Conservation (phyloP, 2,329 filamentous ascomycete genomes). For the Mycosphaerelloides madeirae region DNA sequence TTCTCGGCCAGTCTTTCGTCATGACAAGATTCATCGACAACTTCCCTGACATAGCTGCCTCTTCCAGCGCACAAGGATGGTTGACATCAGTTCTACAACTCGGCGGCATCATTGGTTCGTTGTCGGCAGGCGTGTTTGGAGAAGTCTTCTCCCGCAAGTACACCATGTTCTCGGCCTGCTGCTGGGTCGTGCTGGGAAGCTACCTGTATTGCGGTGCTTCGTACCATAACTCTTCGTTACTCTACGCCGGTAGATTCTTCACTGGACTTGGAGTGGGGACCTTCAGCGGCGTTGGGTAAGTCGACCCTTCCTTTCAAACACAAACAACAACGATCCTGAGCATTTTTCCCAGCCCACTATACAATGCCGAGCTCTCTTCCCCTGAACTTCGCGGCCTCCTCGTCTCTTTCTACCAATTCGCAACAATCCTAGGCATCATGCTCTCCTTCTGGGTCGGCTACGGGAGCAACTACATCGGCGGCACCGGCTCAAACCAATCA, state of each 20-base stretch:
- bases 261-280: slow-evolving; percentile 26
- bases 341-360: slow-evolving; percentile 45
- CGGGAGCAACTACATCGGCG: slow-evolving; percentile 45
- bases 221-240: slow-evolving; percentile 5
- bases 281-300: slow-evolving; percentile 27
- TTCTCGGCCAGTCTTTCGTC: slow-evolving; percentile 51
- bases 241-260: slow-evolving; percentile 20
- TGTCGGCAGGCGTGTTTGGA: slow-evolving; percentile 46
- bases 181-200: slow-evolving; percentile 36
- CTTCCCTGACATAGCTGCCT: slow-evolving; percentile 12
- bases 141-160: slow-evolving; percentile 50
- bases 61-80: slow-evolving; percentile 13
- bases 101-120: slow-evolving; percentile 38
- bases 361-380: slow-evolving; percentile 81
- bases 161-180: slow-evolving; percentile 49
- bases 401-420: slow-evolving; percentile 46
- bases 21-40: slow-evolving; percentile 38
- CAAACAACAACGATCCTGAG: no score
- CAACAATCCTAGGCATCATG: slow-evolving; percentile 46
- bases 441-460: slow-evolving; percentile 54
- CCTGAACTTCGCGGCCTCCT: slow-evolving; percentile 38
- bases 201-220: slow-evolving; percentile 14
- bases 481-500: slow-evolving; percentile 25
- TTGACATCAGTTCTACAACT: slow-evolving; percentile 16
- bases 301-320: not conserved